Evolutionary conservation across 1,284 basidiomycete genomes (phyloP), one percentile per base, ranked within the genome.

Genomic region (Boletus semigastroideus): DNA sequence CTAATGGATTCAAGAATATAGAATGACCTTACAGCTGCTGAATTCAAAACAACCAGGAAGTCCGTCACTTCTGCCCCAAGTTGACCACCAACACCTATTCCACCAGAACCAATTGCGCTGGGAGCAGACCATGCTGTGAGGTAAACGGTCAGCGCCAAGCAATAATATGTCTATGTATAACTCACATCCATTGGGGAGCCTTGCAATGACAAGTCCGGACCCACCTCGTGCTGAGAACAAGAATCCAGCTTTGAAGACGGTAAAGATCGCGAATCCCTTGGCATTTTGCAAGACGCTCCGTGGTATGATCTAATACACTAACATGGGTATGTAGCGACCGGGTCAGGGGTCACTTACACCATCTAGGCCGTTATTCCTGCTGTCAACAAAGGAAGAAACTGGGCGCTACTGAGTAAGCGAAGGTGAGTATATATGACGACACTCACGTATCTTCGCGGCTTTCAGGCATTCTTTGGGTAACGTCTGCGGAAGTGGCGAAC

Each of bases 31-130:
- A 87, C 91, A 53, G 83, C 82, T 67, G 74, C 75, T 37, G 89
- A 89, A 67, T 98, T 98, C 45, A 98, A 78, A 11, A 98, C 90
- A 52, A 98, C 82, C 49, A 99, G 74, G 64, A 98, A 98, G 66
- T 99, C 97, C 1, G 96, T 97, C 72, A 98, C 83, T 69, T 95
- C 91, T 52, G 91, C 90, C 17, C 89, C 90, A 25, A 79, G 77
- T 63, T 90, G 95, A 16, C 87, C 84, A 41, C 94, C 94, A 33
- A 98, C 79, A 4, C 96, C 96, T 12, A 98, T 70, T 0, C 96
- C 96, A 12, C 91, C 96, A n/a, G 94, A 87, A 19, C 94, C 95
- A 49, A 98, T 96, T 0, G 95, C 97, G 64, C 90, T 90, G 4
- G 96, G 95, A 25, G 94, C 87, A 42, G 92, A 94, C 94, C 94